Base-by-base conservation (phyloP, 176 grass and related monocot genomes). In the Hordeum marinum region DNA sequence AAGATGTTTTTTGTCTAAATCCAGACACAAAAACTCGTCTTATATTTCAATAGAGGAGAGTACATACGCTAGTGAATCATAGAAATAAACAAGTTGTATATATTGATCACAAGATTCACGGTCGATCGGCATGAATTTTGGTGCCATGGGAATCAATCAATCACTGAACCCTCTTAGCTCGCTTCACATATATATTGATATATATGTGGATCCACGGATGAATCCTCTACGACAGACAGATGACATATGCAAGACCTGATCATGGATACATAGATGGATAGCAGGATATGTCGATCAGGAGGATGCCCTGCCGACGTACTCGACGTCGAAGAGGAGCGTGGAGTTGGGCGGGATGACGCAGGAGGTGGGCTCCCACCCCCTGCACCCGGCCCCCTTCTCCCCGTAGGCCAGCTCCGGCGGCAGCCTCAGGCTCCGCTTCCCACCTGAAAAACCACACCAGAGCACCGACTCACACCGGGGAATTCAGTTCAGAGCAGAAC, bases 251-350 rank as follows among this genome's bases (percentile, higher is more conserved):
- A 55, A 55, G 52, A 5, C 18, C 18, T 21, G 52, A 55, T 55
- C 18, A 55, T 21, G 65, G 65, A 21, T 21, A 21, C 29, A 25
- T 71, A 20, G 63, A 66, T 18, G 63, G 15, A 66, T 34, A 29
- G 29, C 29, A 29, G 29, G 29, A 29, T 29, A 6, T 8, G 34
- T 68, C 32, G 27, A 63, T 68, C 70, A 73, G 23, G 72, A 94
- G 78, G 68, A 87, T 42, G 87, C 91, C 86, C 83, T 80, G 77
- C 96, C 93, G 21, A 95, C 76, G 78, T 90, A 95, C 88, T 98
- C 96, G 40, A 98, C 93, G 34, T 95, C 93, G 81, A 95, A 98
- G 59, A 98, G 87, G 78, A 98, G 96, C 11, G 93, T 98, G 39
- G 96, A 92, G 89, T 98, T 87, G 5, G 96, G 96, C 41, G 96